A percentile compares a stretch with the other conserved stretches of the same genome.
Evolutionary conservation across 75 land plant species (phyloP).

Genomic region (Gnetum montanum): DNA sequence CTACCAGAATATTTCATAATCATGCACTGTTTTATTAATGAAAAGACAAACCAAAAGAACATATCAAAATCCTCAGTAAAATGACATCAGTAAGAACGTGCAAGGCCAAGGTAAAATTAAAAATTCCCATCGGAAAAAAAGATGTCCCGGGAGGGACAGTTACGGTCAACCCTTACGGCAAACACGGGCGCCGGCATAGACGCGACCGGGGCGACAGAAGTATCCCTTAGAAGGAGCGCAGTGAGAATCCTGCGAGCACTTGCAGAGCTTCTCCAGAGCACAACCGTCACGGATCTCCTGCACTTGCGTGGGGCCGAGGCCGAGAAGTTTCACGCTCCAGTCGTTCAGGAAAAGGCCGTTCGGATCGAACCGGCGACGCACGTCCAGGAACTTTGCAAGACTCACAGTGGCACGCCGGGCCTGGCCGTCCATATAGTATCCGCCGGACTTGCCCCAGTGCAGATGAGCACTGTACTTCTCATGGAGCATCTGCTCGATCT

Average conservation of each 20-base stretch:
- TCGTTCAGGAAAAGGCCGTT: slow-evolving; percentile 20
- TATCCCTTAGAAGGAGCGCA: slow-evolving; percentile 14
- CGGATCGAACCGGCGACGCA: slow-evolving; percentile 19
- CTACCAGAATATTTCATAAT: no score
- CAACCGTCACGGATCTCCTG: slow-evolving; percentile 4
- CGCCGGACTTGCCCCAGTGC: slow-evolving; percentile 33
- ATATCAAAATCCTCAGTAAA: no score
- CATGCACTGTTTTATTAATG: no score
- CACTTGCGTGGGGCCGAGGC: neutral
- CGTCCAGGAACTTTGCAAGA: slow-evolving; percentile 11
- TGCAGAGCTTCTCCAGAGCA: slow-evolving; percentile 20
- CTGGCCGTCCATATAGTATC: slow-evolving; percentile 8
- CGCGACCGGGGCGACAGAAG: slow-evolving; percentile 18
- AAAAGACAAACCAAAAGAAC: no score
- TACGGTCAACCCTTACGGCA: slow-evolving; percentile 18
- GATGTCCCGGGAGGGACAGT: no score
- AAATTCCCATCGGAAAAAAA: no score
- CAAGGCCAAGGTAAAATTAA: no score
- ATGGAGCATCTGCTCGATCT: slow-evolving; percentile 31
- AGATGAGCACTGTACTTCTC: slow-evolving; percentile 20
- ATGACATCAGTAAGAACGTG: no score
- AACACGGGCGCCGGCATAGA: slow-evolving; percentile 17
- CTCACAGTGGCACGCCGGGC: slow-evolving; percentile 1
- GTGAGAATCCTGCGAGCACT: slow-evolving; percentile 17
- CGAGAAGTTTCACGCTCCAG: slow-evolving; percentile 21